phyloP scores from a whole-genome alignment of 805 yeast genomes.

The Yarrowia osloensis region DNA sequence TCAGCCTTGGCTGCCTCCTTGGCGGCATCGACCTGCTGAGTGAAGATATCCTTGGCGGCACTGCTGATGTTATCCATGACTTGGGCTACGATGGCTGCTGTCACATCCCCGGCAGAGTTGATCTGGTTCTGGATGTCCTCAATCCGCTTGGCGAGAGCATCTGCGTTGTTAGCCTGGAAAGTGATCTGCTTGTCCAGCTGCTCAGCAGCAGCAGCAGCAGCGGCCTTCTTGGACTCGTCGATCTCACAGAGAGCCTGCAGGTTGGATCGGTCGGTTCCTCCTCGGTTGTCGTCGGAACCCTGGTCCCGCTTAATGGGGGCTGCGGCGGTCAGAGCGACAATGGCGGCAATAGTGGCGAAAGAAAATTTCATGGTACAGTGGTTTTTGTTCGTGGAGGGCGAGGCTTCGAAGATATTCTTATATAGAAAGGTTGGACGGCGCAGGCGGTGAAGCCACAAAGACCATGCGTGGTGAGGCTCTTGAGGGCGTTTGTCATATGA shows the following conservation, averaged over 20 bases:
- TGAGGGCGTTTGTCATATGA: background rate
- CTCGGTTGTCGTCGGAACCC: background rate
- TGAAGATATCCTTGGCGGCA: background rate
- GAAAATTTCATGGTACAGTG: background rate
- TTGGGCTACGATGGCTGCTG: background rate
- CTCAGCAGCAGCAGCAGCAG: background rate
- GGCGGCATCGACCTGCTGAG: background rate
- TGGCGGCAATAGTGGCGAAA: background rate
- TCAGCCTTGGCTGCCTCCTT: background rate
- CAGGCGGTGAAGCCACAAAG: background rate
- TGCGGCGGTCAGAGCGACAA: background rate
- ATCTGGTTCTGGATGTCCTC: background rate
- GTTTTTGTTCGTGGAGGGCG: background rate
- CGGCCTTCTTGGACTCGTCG: background rate
- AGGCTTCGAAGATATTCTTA: background rate
- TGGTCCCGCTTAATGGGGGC: constrained; percentile 4
- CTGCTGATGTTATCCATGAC: background rate
- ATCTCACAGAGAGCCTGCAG: background rate
- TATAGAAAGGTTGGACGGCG: background rate
- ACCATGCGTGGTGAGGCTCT: background rate
- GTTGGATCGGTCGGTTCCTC: background rate
- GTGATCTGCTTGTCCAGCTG: background rate
- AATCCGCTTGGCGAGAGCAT: background rate
- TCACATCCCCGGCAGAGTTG: background rate
- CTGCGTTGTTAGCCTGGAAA: background rate